Conservation (phyloP, 164 flowering plant genomes). For the Litsea cubeba region DNA sequence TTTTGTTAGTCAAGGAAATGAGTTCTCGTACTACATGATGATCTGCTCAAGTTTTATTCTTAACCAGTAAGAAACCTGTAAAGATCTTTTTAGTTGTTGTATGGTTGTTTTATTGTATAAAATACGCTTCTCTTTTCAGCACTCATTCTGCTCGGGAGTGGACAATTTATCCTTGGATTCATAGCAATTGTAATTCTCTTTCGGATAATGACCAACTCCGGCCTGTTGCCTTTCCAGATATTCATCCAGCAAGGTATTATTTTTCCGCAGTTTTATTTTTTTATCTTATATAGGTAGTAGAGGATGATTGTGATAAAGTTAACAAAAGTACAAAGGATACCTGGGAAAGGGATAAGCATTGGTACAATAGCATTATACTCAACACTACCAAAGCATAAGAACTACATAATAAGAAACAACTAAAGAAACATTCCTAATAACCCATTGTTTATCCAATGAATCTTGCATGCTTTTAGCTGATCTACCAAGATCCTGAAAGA, state of each 20-base stretch:
- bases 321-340: no score
- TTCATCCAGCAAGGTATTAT: conserved; percentile 88
- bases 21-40: conserved; percentile 99
- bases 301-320: no score
- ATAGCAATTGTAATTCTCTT: conserved; percentile 92
- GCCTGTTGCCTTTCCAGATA: conserved; percentile 81
- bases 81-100: background rate
- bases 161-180: conserved; percentile 98
- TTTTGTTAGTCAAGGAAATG: conserved; percentile 92
- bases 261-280: background rate
- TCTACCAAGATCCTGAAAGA: no score
- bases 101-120: background rate
- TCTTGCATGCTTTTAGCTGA: no score
- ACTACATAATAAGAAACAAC: no score
- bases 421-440: no score
- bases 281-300: background rate
- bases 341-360: no score
- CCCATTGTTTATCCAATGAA: no score
- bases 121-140: conserved; percentile 26
- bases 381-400: no score
- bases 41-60: conserved; percentile 97
- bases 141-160: conserved; percentile 65
- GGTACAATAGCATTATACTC: no score
- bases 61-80: conserved; percentile 58
- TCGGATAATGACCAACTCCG: conserved; percentile 91